Conservation (phyloP, 1,284 basidiomycete genomes). For the Coniophora puteana region DNA sequence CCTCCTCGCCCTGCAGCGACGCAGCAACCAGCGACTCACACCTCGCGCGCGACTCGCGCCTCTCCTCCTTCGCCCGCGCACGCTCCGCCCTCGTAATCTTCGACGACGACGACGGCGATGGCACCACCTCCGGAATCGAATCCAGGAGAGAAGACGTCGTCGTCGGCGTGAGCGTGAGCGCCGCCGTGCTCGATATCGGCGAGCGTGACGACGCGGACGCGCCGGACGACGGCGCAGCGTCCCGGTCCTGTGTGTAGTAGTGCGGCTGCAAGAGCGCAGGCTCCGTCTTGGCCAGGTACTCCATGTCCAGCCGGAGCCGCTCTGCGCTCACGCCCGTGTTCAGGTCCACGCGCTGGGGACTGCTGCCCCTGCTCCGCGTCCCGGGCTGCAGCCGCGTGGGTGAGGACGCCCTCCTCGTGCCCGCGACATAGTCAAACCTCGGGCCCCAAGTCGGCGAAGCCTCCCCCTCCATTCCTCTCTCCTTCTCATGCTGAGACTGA, state of each 20-base stretch:
- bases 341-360: too few species aligned
- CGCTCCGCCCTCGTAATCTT: slow-evolving; percentile 26
- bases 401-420: too few species aligned
- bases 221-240: background rate
- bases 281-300: background rate
- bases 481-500: too few species aligned
- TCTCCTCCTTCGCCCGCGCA: slow-evolving; percentile 28
- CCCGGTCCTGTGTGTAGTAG: too few species aligned
- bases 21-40: slow-evolving; percentile 20
- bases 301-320: too few species aligned
- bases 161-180: slow-evolving; percentile 9
- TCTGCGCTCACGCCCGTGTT: too few species aligned
- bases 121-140: slow-evolving; percentile 27
- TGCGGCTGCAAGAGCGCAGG: background rate
- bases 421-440: too few species aligned
- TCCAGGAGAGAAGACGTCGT: slow-evolving; percentile 21
- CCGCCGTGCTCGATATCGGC: slow-evolving; percentile 13
- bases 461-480: too few species aligned
- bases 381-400: too few species aligned
- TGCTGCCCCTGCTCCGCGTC: too few species aligned
- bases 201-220: slow-evolving; percentile 16
- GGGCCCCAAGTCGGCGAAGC: too few species aligned
- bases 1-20: slow-evolving; percentile 18
- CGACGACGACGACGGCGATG: slow-evolving; percentile 7
- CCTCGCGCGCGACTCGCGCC: slow-evolving; percentile 30